A percentile compares a stretch with the other conserved stretches of the same genome.
phyloP scores from a whole-genome alignment of 768 basidiomycete genomes.

The Infundibulicybe gibba region DNA sequence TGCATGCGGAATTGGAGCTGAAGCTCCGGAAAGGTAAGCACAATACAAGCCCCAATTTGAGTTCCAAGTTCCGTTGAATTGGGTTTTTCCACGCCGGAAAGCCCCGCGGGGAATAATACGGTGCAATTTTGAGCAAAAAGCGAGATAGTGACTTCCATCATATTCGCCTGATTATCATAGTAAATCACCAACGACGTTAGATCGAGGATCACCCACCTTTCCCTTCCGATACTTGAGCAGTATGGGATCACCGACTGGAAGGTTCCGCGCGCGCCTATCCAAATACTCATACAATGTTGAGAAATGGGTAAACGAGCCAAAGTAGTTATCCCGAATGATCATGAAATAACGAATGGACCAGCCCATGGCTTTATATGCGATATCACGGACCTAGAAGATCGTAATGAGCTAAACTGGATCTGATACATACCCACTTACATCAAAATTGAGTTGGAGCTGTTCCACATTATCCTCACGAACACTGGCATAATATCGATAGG shows the following conservation, averaged over 20 bases:
- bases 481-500: constrained; percentile 71
- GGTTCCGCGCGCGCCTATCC: constrained; percentile 53
- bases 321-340: constrained; percentile 89
- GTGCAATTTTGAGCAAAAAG: constrained; percentile 49
- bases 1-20: constrained; percentile 77
- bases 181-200: too few species aligned
- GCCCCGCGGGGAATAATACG: constrained; percentile 62
- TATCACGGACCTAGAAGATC: constrained; percentile 40
- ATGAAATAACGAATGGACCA: constrained; percentile 91
- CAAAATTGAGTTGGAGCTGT: constrained; percentile 64
- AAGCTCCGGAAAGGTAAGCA: constrained; percentile 60
- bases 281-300: constrained; percentile 85
- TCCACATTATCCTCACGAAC: constrained; percentile 73
- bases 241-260: constrained; percentile 78
- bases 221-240: constrained; percentile 75
- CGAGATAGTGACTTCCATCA: constrained; percentile 70
- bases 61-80: constrained; percentile 19
- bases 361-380: constrained; percentile 70
- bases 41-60: constrained; percentile 47
- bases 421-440: constrained; percentile 34
- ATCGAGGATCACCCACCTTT: constrained; percentile 39
- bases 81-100: constrained; percentile 55
- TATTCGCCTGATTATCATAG: constrained; percentile 57
- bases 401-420: neutral
- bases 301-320: constrained; percentile 92